phyloP scores from a whole-genome alignment of 2,329 filamentous ascomycete genomes.

The Graphilbum sp. region DNA sequence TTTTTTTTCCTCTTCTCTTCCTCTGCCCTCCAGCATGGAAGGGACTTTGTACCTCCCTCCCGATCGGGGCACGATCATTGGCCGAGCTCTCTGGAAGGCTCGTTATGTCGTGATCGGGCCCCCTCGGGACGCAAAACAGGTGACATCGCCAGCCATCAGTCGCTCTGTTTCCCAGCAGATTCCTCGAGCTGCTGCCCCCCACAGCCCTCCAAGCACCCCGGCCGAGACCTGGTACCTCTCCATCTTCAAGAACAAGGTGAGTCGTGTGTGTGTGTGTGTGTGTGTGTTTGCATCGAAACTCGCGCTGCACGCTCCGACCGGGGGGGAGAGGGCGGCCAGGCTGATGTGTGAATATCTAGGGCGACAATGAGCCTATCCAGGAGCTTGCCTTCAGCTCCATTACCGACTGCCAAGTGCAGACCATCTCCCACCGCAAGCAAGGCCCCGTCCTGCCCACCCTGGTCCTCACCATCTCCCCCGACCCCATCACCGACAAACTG shows the following conservation, averaged over 20 bases:
- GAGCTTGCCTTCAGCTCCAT: constrained; percentile 36
- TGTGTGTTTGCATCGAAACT: background rate
- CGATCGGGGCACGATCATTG: constrained; percentile 34
- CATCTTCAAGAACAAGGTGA: constrained; percentile 40
- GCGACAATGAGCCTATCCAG: constrained; percentile 36
- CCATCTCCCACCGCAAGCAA: constrained; percentile 44
- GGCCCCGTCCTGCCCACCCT: constrained; percentile 42
- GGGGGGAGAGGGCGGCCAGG: too few relatives aligned
- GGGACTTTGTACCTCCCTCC: constrained; percentile 32
- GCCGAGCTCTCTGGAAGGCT: constrained; percentile 36
- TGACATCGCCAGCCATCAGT: background rate
- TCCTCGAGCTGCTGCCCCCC: constrained; percentile 15
- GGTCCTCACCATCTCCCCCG: constrained; percentile 35
- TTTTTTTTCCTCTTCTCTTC: background rate
- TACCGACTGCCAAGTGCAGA: constrained; percentile 41
- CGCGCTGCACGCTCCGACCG: too few relatives aligned
- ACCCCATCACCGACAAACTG: constrained; percentile 37
- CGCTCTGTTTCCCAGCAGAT: background rate
- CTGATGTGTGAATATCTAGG: constrained; percentile 22
- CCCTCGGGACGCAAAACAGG: constrained; percentile 17
- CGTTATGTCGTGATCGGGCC: constrained; percentile 42
- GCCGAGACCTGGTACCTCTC: constrained; percentile 30
- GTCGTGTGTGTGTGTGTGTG: constrained; percentile 3
- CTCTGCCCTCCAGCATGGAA: constrained; percentile 23
- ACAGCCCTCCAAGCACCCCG: constrained; percentile 10